Evolutionary conservation across 306 rosid genomes (phyloP), one percentile per base, ranked within the genome.

Genomic region (Ziziphus jujuba): DNA sequence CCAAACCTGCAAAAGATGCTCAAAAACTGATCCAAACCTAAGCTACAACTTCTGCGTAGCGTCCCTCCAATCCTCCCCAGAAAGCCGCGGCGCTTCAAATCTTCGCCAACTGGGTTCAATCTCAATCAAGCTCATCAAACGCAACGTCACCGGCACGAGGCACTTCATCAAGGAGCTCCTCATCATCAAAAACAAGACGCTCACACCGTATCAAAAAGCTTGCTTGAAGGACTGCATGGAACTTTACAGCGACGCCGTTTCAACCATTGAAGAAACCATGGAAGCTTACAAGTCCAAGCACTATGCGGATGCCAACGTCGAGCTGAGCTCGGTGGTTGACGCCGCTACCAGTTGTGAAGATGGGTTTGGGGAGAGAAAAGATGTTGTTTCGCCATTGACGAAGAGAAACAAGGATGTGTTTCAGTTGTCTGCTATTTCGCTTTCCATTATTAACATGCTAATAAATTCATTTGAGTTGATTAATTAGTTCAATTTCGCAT

Each of bases 341-440:
- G 83, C 87, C 34, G 55, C 86, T 0, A 74, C 86, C 0, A 91
- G 96, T 1, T 91, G 97, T 35, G 96, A 88, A 64, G 97, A 91
- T 72, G 96, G 93, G 15, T 91, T 91, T 69, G 35, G 65, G 52
- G 84, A 87, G 45, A 71, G 38, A 17, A 31, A 61, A 0, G 64
- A 62, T 23, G 60, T 59, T 38, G 65, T 67, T 67, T 88, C 89
- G 52, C 93, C 91, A 5, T 61, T 91, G 25, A 88, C 71, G 0
- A 83, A 81, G 77, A 77, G 84, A 65, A 88, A 88, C 69, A 45
- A 72, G 17, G 59, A 88, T 16, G 49, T 71, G 24, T 84, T 83
- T 78, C 87, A 84, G 79, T 65, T 91, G 73, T 78, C 89, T 0
- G 82, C 84, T 31, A 83, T 88, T 28, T 75, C 93, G 15, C 93